phyloP scores from a whole-genome alignment of 2,329 filamentous ascomycete species.

The Huntiella decipiens region DNA sequence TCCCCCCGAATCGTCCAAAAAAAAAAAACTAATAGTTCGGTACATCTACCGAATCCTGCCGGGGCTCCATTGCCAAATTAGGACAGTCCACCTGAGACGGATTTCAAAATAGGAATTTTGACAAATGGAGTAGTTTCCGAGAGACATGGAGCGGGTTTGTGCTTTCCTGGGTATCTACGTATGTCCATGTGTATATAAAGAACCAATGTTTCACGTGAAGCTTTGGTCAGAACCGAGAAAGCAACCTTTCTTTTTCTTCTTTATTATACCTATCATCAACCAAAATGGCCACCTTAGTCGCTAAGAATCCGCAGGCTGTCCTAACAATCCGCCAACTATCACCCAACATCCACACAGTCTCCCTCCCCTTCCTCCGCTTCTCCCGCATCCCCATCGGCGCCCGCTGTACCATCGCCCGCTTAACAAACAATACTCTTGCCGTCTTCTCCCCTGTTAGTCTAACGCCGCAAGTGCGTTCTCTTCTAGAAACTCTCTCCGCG shows the following conservation, averaged over 20 bases:
- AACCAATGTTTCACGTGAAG: neutral
- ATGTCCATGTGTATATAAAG: neutral
- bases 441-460: constrained; percentile 85
- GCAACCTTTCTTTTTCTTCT: neutral
- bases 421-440: constrained; percentile 59
- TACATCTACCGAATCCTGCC: neutral
- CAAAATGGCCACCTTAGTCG: constrained; percentile 29
- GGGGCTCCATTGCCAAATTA: neutral
- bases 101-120: neutral
- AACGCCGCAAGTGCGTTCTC: constrained; percentile 50
- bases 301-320: constrained; percentile 53
- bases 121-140: neutral
- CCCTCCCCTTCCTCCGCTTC: constrained; percentile 67
- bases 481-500: constrained; percentile 45
- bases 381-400: constrained; percentile 69
- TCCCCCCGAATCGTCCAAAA: no score
- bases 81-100: neutral
- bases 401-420: constrained; percentile 66
- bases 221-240: neutral
- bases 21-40: neutral
- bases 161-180: neutral
- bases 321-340: constrained; percentile 83
- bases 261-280: neutral
- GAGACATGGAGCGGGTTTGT: neutral
- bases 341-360: constrained; percentile 59